Conservation (phyloP, 805 yeast species). For the Metschnikowia colocasiae region DNA sequence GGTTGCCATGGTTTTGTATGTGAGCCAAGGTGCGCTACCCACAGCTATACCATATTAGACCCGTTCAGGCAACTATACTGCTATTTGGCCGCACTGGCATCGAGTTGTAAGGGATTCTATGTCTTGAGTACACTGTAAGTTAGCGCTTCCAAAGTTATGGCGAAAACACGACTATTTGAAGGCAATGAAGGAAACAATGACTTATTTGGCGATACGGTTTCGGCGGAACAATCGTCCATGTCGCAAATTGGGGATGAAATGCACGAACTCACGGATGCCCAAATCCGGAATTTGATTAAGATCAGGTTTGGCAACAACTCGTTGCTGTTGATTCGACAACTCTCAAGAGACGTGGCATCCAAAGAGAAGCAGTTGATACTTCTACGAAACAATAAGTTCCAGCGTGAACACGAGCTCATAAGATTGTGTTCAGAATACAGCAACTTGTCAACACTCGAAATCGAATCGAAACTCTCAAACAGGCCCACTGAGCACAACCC, state of each 20-base stretch:
- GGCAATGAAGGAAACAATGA: not conserved
- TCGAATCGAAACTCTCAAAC: constrained; percentile 23
- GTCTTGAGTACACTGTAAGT: not conserved
- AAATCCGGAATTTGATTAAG: constrained; percentile 21
- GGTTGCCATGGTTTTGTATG: not conserved
- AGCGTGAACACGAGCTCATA: constrained; percentile 32
- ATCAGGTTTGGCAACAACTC: constrained; percentile 28
- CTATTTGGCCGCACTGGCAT: not conserved
- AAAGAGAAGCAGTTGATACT: constrained; percentile 45
- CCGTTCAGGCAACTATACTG: not conserved
- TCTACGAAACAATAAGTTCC: constrained; percentile 30
- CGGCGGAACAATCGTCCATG: not conserved
- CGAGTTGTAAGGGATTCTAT: not conserved
- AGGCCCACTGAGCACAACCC: constrained; percentile 7
- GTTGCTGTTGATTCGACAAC: constrained; percentile 38
- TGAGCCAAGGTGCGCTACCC: not conserved
- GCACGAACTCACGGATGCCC: constrained; percentile 21
- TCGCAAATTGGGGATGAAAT: constrained; percentile 14
- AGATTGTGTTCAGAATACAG: constrained; percentile 36
- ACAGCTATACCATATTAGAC: not conserved
- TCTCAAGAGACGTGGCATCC: constrained; percentile 45
- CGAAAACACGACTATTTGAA: not conserved
- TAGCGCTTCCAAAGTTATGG: not conserved
- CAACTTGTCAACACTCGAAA: constrained; percentile 31
- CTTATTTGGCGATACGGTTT: not conserved